A percentile compares a stretch with the other conserved stretches of the same genome.
Evolutionary conservation across 2,329 filamentous ascomycete species (phyloP).

Genomic region (Diaporthe batatas): DNA sequence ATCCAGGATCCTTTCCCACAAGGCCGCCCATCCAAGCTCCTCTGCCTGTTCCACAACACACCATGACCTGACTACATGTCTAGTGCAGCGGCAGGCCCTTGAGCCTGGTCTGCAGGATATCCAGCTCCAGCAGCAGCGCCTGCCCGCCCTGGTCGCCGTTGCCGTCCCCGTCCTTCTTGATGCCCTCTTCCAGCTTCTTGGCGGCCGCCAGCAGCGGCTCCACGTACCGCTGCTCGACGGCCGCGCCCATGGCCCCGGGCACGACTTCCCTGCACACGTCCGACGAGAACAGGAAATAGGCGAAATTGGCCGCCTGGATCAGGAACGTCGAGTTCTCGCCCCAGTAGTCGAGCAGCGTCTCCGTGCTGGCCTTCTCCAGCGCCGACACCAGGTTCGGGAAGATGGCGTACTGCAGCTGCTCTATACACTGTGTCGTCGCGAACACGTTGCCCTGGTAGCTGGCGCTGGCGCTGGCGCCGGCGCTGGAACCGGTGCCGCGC

Average conservation of each 20-base stretch:
- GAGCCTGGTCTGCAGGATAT: conserved; percentile 41
- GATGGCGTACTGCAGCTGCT: conserved; percentile 71
- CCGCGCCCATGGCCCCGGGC: conserved; percentile 68
- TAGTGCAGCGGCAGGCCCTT: conserved; percentile 38
- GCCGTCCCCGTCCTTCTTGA: conserved; percentile 29
- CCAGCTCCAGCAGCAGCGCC: conserved; percentile 38
- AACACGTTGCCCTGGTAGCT: conserved; percentile 57
- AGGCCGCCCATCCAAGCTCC: background rate
- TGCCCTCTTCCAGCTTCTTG: conserved; percentile 49
- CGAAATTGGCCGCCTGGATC: conserved; percentile 72
- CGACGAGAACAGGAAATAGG: conserved; percentile 66
- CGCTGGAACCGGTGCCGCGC: conserved; percentile 47
- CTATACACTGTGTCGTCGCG: conserved; percentile 66
- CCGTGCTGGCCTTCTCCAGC: conserved; percentile 50
- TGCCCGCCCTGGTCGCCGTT: conserved; percentile 31
- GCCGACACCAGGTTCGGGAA: conserved; percentile 69
- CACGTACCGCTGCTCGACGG: conserved; percentile 71
- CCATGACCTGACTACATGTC: background rate
- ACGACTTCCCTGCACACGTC: conserved; percentile 61
- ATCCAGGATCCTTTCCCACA: background rate
- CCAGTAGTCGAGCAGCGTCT: conserved; percentile 65
- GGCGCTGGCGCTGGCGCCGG: conserved; percentile 46
- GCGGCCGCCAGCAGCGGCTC: conserved; percentile 64
- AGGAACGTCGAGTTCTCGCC: conserved; percentile 65
- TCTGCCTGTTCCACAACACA: background rate